phyloP scores from a whole-genome alignment of 768 basidiomycete species.

The Strobilomyces dryophilus region DNA sequence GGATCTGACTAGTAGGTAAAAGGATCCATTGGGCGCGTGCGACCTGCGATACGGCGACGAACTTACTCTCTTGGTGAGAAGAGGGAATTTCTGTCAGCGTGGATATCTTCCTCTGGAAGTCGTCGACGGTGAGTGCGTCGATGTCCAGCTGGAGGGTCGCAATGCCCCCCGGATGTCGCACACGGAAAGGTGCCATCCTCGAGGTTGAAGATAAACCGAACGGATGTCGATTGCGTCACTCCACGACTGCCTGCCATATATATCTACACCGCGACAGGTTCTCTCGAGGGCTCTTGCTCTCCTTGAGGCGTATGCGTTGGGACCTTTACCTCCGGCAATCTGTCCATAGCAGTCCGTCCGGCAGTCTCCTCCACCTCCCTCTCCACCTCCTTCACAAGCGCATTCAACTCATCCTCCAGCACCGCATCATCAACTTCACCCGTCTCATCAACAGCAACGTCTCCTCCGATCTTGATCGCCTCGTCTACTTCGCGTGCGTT shows the following conservation, averaged over 20 bases:
- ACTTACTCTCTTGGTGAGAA: constrained; percentile 74
- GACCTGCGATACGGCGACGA: not conserved
- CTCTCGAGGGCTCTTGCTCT: not conserved
- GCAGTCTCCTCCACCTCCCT: constrained; percentile 36
- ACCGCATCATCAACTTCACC: constrained; percentile 53
- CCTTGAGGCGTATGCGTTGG: constrained; percentile 9
- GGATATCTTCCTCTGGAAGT: constrained; percentile 73
- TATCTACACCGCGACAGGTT: constrained; percentile 12
- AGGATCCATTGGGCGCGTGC: not conserved
- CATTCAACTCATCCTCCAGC: constrained; percentile 62
- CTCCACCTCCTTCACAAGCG: constrained; percentile 46
- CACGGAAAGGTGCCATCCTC: constrained; percentile 65
- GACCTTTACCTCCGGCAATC: constrained; percentile 17
- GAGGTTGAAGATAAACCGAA: not conserved
- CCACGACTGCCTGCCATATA: constrained; percentile 8
- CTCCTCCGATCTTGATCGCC: constrained; percentile 63
- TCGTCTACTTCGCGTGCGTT: constrained; percentile 83
- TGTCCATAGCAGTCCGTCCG: constrained; percentile 21
- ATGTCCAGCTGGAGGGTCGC: constrained; percentile 70
- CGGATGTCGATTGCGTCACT: constrained; percentile 11
- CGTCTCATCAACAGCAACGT: constrained; percentile 47
- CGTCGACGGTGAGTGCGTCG: constrained; percentile 59
- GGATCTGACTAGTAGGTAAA: constrained; percentile 57
- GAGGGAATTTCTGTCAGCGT: constrained; percentile 65
- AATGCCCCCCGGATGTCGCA: constrained; percentile 83